These are phyloP conservation scores for Globisporangium apiculatum DNA, from an alignment of 352 stramenopile genomes.

Conservation along the genomic window DNA sequence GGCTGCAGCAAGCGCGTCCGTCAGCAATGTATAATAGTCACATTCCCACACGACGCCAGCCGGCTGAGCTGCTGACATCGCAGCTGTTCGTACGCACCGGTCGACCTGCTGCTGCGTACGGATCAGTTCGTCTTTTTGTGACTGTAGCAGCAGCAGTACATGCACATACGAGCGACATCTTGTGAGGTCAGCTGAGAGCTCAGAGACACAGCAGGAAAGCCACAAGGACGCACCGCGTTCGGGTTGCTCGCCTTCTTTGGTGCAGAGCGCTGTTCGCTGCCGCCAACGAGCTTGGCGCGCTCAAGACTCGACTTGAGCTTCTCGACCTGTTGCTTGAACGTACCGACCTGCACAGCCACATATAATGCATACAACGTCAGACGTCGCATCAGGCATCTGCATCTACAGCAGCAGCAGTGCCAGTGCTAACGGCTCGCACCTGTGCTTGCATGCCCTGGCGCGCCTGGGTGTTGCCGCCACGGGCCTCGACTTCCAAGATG, in stretches of 20 bases:
- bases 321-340: conserved; percentile 69
- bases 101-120: conserved; percentile 64
- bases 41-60: background rate
- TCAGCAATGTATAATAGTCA: background rate
- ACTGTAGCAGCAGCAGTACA: background rate
- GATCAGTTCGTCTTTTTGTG: conserved; percentile 43
- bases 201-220: too few relatives aligned
- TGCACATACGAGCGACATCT: background rate
- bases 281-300: conserved; percentile 60
- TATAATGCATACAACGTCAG: background rate
- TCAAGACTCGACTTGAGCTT: conserved; percentile 79
- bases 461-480: conserved; percentile 67
- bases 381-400: background rate
- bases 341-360: conserved; percentile 32
- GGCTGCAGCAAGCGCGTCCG: conserved; percentile 16
- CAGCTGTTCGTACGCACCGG: conserved; percentile 16
- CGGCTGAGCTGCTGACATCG: too few relatives aligned
- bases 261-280: conserved; percentile 44
- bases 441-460: conserved; percentile 77
- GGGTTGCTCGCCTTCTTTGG: conserved; percentile 26
- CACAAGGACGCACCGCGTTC: conserved; percentile 15
- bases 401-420: background rate
- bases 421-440: conserved; percentile 6
- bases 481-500: conserved; percentile 73
- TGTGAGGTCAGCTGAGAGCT: background rate